Base-by-base conservation (phyloP, 305 asterid genomes). In the Petunia hybrid region DNA sequence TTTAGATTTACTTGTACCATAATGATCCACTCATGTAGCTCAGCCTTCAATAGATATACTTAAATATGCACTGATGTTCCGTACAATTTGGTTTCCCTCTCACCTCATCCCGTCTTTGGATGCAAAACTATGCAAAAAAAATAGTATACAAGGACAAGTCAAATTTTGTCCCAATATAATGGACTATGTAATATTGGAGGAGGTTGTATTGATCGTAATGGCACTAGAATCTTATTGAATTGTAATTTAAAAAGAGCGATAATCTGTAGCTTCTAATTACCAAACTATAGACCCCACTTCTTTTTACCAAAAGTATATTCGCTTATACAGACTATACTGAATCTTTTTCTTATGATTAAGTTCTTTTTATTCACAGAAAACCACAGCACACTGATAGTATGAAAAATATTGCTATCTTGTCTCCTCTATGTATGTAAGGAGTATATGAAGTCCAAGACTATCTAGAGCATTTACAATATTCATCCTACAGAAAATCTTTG, bases 401-500 rank as follows among this genome's bases (percentile, higher is more conserved):
- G 79, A 43, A 6, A 74, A 74, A 48, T 71, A 46, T 71, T 31
- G 38, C 40, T 68, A 68, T 60, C 48, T 74, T 74, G 41, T 74
- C 78, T 74, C 64, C 53, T 73, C 35, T 51, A 74, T 70, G 42
- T 45, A 70, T 70, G 77, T 14, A 45, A 45, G 60, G 77, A 45
- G 41, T 73, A 73, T 51, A 73, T 73, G 78, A 73, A 73, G 63
- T 73, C 78, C 12, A 51, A 36, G 64, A 14, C 64, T 51, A 48
- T 71, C 41, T 69, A 36, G 76, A 69, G 43, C 76, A 43, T 69
- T 43, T 51, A 59, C 38, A 1, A 3, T 16, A 45, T 69, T 45
- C 76, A 45, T 45, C 64, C 38, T 59, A 8, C 76, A n/a, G 2
- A 57, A 22, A 45, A 45, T 69, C 41, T 69, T 69, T 45, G 45